Evolutionary conservation across 1,139 yeast genomes (phyloP).

Genomic region (Yamadazyma blattariae): DNA sequence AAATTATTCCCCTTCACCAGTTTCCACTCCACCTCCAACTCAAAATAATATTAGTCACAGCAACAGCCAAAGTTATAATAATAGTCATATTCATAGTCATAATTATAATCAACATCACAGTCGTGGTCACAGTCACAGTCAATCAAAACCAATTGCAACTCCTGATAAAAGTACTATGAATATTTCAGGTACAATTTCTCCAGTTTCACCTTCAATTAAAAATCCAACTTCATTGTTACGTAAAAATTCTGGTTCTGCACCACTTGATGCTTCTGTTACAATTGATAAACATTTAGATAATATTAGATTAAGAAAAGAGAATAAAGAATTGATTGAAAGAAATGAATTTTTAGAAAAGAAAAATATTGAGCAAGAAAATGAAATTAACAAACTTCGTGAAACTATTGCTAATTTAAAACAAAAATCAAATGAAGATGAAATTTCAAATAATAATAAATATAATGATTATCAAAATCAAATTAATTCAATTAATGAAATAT

Average conservation of each 20-base stretch:
- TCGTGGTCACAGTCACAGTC: no score
- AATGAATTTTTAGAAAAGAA: slow-evolving; percentile 10
- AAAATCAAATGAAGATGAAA: slow-evolving; percentile 3
- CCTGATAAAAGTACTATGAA: background rate
- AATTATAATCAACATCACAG: background rate
- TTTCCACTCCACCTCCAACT: slow-evolving; percentile 2
- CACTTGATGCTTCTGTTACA: slow-evolving; percentile 34
- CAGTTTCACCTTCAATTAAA: background rate
- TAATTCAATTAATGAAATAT: slow-evolving; percentile 7
- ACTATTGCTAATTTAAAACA: background rate
- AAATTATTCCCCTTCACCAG: slow-evolving; percentile 11
- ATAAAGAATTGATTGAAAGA: slow-evolving; percentile 16
- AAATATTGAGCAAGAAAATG: slow-evolving; percentile 19
- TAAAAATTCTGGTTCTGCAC: slow-evolving; percentile 9
- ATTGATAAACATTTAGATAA: slow-evolving; percentile 47
- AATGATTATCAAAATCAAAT: slow-evolving; percentile 22
- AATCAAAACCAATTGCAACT: background rate
- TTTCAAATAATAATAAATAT: slow-evolving; percentile 7
- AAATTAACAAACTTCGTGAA: slow-evolving; percentile 2
- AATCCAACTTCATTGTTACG: slow-evolving; percentile 15
- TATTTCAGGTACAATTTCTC: background rate
- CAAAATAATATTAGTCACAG: no score
- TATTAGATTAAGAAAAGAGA: slow-evolving; percentile 34
- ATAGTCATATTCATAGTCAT: background rate
- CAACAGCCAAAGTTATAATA: background rate